A percentile compares a stretch with the other conserved stretches of the same genome.
Evolutionary conservation across 345 rosid species (phyloP).

Genomic region (Linum trigynum): DNA sequence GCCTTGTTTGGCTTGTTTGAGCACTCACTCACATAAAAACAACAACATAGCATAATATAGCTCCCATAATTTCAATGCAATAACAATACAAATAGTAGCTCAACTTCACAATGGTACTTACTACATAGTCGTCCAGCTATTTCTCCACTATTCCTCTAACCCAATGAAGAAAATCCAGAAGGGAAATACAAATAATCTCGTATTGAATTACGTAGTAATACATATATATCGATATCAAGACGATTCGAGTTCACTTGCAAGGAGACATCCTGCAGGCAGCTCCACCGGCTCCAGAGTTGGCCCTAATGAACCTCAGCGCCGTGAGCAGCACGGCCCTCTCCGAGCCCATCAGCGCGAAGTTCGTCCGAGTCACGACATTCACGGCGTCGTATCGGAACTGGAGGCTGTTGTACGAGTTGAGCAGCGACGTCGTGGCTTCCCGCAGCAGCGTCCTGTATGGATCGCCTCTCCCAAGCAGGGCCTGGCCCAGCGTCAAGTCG

Average conservation of each 20-base stretch:
- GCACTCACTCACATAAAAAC: too few relatives aligned
- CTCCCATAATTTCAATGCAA: too few relatives aligned
- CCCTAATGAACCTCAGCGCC: constrained; percentile 55
- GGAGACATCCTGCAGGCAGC: constrained; percentile 48
- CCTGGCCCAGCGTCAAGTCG: constrained; percentile 51
- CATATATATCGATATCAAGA: too few relatives aligned
- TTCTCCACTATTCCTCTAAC: too few relatives aligned
- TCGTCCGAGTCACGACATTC: constrained; percentile 37
- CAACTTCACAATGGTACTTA: too few relatives aligned
- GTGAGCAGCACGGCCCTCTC: constrained; percentile 38
- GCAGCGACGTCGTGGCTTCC: constrained; percentile 73
- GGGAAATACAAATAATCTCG: too few relatives aligned
- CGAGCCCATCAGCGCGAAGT: constrained; percentile 60
- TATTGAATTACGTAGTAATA: too few relatives aligned
- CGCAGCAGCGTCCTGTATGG: constrained; percentile 65
- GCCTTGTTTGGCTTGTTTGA: too few relatives aligned
- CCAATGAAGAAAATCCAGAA: too few relatives aligned
- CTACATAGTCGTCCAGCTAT: too few relatives aligned
- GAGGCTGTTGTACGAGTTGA: constrained; percentile 66
- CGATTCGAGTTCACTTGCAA: constrained; percentile 35
- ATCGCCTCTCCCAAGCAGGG: constrained; percentile 63
- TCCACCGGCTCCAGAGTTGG: constrained; percentile 42
- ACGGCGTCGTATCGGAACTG: constrained; percentile 47
- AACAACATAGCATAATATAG: too few relatives aligned
- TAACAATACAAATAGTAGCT: too few relatives aligned